phyloP scores from a whole-genome alignment of 192 early-diverging fungal genomes.

The Gonapodya sp. region DNA sequence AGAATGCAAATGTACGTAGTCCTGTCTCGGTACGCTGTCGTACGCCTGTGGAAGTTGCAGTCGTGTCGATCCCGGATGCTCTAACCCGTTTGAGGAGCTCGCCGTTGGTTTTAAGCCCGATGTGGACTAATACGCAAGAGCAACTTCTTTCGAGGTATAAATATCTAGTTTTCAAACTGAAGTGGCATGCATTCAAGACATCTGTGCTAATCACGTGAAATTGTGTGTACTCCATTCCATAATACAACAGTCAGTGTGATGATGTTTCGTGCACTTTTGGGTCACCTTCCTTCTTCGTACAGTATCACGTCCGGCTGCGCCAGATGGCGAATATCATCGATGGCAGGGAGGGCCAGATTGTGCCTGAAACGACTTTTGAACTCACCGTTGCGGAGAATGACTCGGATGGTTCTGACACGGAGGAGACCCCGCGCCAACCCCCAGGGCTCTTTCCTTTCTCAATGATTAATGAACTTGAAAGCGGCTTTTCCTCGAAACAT shows the following conservation, averaged over 20 bases:
- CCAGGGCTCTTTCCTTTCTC: not conserved
- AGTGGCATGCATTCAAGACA: not conserved
- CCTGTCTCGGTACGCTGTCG: conserved; percentile 10
- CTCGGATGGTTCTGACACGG: no score
- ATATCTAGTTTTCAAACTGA: not conserved
- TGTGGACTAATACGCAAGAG: not conserved
- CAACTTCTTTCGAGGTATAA: not conserved
- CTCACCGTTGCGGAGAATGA: no score
- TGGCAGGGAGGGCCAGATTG: no score
- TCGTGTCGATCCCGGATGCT: conserved; percentile 18
- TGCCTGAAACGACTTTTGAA: no score
- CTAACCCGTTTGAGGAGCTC: not conserved
- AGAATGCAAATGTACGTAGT: not conserved
- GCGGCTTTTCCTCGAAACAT: not conserved
- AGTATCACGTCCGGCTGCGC: no score
- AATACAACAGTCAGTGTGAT: no score
- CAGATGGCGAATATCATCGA: no score
- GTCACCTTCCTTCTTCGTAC: no score
- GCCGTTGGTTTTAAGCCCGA: not conserved
- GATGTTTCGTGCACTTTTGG: no score
- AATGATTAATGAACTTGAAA: not conserved
- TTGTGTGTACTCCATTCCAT: no score
- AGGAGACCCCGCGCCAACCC: no score
- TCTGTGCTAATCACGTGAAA: not conserved
- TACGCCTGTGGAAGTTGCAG: conserved; percentile 16